These are phyloP conservation scores for Populus pruinosa DNA, from an alignment of 345 rosid species.

Conservation along the genomic window DNA sequence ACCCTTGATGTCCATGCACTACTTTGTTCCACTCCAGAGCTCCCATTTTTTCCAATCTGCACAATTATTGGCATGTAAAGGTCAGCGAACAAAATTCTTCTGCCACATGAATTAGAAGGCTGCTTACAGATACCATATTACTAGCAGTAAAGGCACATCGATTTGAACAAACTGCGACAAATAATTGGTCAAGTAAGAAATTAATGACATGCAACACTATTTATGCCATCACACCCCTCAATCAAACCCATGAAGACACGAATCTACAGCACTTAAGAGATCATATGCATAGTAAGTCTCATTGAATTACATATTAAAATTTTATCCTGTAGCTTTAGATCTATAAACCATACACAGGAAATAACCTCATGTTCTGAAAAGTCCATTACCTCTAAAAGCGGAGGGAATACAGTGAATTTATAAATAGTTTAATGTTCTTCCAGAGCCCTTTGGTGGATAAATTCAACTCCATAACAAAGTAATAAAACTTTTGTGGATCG, in stretches of 20 bases:
- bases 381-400: neutral
- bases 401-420: neutral
- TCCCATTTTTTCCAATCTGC: constrained; percentile 86
- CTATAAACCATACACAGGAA: neutral
- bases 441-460: neutral
- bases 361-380: neutral
- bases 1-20: constrained; percentile 72
- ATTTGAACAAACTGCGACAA: neutral
- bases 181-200: neutral
- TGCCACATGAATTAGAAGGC: neutral
- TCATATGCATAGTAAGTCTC: neutral
- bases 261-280: neutral
- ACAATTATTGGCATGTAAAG: neutral
- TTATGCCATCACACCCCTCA: neutral
- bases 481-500: neutral
- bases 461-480: neutral
- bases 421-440: neutral
- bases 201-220: neutral
- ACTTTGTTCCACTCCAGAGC: constrained; percentile 68
- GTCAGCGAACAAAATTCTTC: neutral
- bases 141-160: neutral
- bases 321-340: neutral
- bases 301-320: neutral
- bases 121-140: neutral
- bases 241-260: neutral